A percentile compares a stretch with the other conserved stretches of the same genome.
Evolutionary conservation across 495 filamentous ascomycete genomes (phyloP).

Genomic region (Clavariopsis aquatica): DNA sequence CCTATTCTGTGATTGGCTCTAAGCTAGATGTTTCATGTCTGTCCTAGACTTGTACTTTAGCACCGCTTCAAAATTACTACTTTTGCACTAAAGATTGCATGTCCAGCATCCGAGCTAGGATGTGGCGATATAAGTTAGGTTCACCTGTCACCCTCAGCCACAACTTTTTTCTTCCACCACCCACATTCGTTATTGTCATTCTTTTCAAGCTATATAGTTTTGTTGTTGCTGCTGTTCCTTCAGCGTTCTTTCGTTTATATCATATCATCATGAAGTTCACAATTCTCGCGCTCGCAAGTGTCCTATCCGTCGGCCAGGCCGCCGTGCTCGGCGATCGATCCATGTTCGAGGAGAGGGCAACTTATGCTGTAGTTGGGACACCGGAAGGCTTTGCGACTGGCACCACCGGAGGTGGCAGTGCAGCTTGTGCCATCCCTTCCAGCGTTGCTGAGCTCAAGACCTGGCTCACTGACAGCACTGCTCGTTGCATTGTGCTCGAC

Average conservation of each 20-base stretch:
- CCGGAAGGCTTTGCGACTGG: conserved; percentile 18
- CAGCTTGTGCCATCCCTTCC: conserved; percentile 8
- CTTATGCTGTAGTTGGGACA: conserved; percentile 14
- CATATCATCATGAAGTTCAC: conserved; percentile 12
- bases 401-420: conserved; percentile 16
- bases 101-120: neutral
- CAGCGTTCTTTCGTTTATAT: conserved; percentile 2
- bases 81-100: neutral
- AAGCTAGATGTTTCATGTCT: neutral
- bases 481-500: conserved; percentile 19
- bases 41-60: neutral
- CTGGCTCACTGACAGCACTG: conserved; percentile 18
- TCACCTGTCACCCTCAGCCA: neutral
- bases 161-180: neutral
- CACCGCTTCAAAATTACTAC: neutral
- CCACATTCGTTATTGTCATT: conserved; percentile 1
- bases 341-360: neutral
- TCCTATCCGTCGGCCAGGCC: neutral
- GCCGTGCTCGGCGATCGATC: conserved; percentile 2
- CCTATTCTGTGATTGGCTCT: neutral
- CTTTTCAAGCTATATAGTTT: conserved; percentile 1
- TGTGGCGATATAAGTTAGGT: neutral
- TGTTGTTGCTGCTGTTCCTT: neutral
- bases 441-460: conserved; percentile 12
- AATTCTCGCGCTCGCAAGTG: conserved; percentile 9